Evolutionary conservation across 1,284 basidiomycete species (phyloP).

Genomic region (Boletus smithii): DNA sequence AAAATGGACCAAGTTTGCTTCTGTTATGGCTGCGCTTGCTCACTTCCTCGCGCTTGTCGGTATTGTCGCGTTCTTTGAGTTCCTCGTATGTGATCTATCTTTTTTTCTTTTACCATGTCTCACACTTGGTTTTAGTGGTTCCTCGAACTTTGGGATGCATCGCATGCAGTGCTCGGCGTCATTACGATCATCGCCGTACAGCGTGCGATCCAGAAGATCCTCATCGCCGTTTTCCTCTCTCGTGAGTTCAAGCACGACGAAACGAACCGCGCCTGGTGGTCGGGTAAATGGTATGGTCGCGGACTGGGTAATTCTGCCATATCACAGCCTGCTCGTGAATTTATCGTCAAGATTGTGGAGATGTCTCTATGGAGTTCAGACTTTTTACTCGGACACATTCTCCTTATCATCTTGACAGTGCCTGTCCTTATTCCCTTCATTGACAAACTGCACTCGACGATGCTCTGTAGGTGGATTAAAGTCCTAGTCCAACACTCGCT

Average conservation of each 20-base stretch:
- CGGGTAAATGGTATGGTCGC: conserved; percentile 96
- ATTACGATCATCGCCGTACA: conserved; percentile 86
- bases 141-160: conserved; percentile 94
- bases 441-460: conserved; percentile 87
- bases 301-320: conserved; percentile 85
- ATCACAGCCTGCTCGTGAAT: conserved; percentile 93
- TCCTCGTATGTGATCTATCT: conserved; percentile 67
- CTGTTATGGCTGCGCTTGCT: conserved; percentile 86
- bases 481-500: conserved; percentile 6
- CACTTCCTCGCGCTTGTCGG: conserved; percentile 81
- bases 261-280: conserved; percentile 97
- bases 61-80: conserved; percentile 88
- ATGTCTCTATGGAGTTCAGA: conserved; percentile 94
- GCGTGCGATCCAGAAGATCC: conserved; percentile 86
- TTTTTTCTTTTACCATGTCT: conserved; percentile 7
- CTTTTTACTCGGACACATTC: conserved; percentile 78
- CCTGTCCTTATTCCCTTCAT: conserved; percentile 85
- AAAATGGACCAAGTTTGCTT: conserved; percentile 82
- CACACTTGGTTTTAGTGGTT: conserved; percentile 68
- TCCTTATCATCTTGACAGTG: conserved; percentile 81
- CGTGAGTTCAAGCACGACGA: conserved; percentile 97
- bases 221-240: conserved; percentile 89
- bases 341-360: conserved; percentile 95
- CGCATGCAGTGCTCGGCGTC: conserved; percentile 88
- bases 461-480: conserved; percentile 65